A percentile compares a stretch with the other conserved stretches of the same genome.
phyloP scores from a whole-genome alignment of 768 basidiomycete genomes.

The Vararia minispora region DNA sequence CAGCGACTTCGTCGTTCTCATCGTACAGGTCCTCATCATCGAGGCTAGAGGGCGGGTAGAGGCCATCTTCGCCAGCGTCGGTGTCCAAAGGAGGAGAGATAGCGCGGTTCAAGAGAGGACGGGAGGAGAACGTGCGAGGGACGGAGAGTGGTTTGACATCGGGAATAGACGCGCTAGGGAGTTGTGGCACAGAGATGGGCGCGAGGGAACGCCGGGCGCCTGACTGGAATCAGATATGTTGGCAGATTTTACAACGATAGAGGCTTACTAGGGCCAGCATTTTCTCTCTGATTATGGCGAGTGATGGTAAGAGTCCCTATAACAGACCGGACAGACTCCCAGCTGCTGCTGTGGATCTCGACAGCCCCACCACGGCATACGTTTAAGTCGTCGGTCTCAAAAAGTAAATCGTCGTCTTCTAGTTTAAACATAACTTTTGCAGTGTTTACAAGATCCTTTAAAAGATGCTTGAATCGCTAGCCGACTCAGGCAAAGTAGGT shows the following conservation, averaged over 20 bases:
- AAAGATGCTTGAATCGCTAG: background rate
- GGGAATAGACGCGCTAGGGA: background rate
- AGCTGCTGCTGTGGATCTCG: constrained; percentile 6
- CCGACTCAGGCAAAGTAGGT: background rate
- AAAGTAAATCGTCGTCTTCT: background rate
- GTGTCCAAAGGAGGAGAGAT: no score
- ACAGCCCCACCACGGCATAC: constrained; percentile 7
- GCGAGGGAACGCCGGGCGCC: background rate
- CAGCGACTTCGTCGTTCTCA: constrained; percentile 7
- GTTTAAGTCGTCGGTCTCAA: constrained; percentile 9
- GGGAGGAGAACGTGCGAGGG: no score
- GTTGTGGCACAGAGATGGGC: background rate
- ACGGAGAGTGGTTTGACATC: background rate
- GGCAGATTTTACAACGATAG: no score
- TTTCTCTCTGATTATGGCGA: no score
- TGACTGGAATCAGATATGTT: no score
- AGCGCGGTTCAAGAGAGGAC: no score
- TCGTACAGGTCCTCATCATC: background rate
- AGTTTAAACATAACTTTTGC: background rate
- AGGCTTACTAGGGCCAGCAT: no score
- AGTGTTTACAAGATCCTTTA: background rate
- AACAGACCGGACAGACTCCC: constrained; percentile 5
- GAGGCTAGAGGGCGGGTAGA: background rate
- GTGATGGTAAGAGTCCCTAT: background rate
- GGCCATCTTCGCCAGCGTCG: background rate